phyloP scores from a whole-genome alignment of 2,329 filamentous ascomycete genomes.

The Diaporthe australafricana region DNA sequence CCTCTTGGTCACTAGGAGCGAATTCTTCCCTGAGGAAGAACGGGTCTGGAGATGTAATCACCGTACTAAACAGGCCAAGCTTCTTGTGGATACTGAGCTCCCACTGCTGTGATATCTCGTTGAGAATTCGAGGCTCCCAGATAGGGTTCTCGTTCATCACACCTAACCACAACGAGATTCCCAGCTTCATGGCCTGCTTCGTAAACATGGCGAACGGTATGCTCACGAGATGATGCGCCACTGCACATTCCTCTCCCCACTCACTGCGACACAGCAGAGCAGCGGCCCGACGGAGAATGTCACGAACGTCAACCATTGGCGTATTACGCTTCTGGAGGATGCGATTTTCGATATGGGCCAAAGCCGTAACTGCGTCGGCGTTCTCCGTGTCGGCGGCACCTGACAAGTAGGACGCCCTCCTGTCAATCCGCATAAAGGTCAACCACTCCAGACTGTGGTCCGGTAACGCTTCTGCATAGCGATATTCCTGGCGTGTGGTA shows the following conservation, averaged over 20 bases:
- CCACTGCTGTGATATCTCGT: constrained; percentile 91
- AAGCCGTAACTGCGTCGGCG: constrained; percentile 70
- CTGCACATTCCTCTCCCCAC: constrained; percentile 76
- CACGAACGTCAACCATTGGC: constrained; percentile 79
- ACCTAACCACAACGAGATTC: constrained; percentile 94
- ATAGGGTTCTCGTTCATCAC: constrained; percentile 95
- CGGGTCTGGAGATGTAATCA: constrained; percentile 79
- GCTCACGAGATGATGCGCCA: constrained; percentile 88
- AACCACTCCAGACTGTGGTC: constrained; percentile 76
- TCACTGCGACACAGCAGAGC: constrained; percentile 85
- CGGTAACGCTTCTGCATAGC: constrained; percentile 82
- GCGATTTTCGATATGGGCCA: constrained; percentile 79
- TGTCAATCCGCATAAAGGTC: constrained; percentile 67
- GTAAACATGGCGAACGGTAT: constrained; percentile 95
- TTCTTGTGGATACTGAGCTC: constrained; percentile 83
- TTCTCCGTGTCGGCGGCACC: constrained; percentile 64
- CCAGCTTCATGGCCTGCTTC: constrained; percentile 94
- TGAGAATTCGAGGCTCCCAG: constrained; percentile 86
- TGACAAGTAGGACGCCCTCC: constrained; percentile 63
- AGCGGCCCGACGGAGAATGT: constrained; percentile 86
- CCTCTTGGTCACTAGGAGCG: constrained; percentile 85
- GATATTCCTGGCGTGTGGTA: constrained; percentile 95
- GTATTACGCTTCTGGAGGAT: constrained; percentile 77
- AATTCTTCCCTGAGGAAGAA: constrained; percentile 95
- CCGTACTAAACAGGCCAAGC: constrained; percentile 83